A percentile compares a stretch with the other conserved stretches of the same genome.
Evolutionary conservation across 805 yeast species (phyloP).

Genomic region (Wickerhamiella azyma): DNA sequence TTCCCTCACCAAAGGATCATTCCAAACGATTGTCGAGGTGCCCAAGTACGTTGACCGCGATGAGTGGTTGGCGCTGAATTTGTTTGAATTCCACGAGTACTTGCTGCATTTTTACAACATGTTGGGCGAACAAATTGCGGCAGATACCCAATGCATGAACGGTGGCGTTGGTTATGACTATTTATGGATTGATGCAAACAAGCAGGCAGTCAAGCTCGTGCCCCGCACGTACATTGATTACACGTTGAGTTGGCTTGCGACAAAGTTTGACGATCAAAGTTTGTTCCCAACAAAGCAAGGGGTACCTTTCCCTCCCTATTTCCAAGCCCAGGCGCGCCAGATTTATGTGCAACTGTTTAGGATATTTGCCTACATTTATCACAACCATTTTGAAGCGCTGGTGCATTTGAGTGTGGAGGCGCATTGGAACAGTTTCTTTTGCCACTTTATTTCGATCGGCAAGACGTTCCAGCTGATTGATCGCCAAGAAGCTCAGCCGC

Average conservation of each 20-base stretch:
- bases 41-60: conserved; percentile 90
- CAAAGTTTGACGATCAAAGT: conserved; percentile 76
- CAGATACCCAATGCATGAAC: conserved; percentile 80
- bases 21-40: conserved; percentile 84
- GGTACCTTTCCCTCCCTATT: conserved; percentile 75
- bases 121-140: conserved; percentile 81
- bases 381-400: conserved; percentile 85
- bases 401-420: conserved; percentile 90
- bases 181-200: conserved; percentile 73
- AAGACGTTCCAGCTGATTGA: conserved; percentile 77
- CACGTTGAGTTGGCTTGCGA: conserved; percentile 79
- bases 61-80: conserved; percentile 92
- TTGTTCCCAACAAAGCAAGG: conserved; percentile 87
- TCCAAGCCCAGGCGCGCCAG: conserved; percentile 68
- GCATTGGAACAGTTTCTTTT: conserved; percentile 95
- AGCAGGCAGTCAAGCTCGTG: conserved; percentile 73
- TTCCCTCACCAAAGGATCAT: conserved; percentile 90
- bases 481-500: conserved; percentile 63
- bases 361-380: conserved; percentile 87
- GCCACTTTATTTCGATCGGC: conserved; percentile 79
- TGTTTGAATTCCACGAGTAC: conserved; percentile 78
- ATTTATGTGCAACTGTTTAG: conserved; percentile 87
- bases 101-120: conserved; percentile 80
- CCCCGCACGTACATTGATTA: conserved; percentile 88
- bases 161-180: conserved; percentile 91